These are phyloP conservation scores for Naganishia friedmannii DNA, from an alignment of 768 basidiomycete species.

Conservation along the genomic window DNA sequence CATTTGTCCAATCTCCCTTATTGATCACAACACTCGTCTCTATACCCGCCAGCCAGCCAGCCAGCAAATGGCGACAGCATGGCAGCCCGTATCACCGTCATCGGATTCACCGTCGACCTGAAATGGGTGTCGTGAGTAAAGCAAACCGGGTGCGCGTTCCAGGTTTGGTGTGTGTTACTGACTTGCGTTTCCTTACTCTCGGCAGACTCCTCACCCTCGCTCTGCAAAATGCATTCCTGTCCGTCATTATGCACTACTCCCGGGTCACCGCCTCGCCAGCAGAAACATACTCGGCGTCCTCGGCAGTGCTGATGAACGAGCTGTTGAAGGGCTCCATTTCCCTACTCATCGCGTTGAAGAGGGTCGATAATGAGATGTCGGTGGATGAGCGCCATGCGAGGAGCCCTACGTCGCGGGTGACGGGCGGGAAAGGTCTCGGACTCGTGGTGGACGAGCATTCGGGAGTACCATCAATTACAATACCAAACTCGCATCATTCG, in stretches of 20 bases:
- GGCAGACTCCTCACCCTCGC: slow-evolving; percentile 59
- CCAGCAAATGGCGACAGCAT: slow-evolving; percentile 15
- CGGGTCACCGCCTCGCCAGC: slow-evolving; percentile 74
- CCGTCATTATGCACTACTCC: slow-evolving; percentile 96
- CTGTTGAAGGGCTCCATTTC: slow-evolving; percentile 88
- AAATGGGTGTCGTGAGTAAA: slow-evolving; percentile 25
- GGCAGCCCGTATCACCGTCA: slow-evolving; percentile 10
- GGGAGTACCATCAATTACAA: not conserved
- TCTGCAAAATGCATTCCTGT: slow-evolving; percentile 83
- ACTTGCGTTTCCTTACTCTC: not conserved
- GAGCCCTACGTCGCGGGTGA: slow-evolving; percentile 16
- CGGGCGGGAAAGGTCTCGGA: slow-evolving; percentile 18
- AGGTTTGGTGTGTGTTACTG: not conserved
- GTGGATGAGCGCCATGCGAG: slow-evolving; percentile 13
- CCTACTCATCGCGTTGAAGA: slow-evolving; percentile 70
- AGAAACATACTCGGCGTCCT: slow-evolving; percentile 82
- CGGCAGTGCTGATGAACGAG: slow-evolving; percentile 91
- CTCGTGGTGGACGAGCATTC: slow-evolving; percentile 34
- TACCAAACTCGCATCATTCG: not conserved
- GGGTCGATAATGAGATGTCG: slow-evolving; percentile 55
- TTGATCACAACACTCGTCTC: not conserved
- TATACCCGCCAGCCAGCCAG: not conserved
- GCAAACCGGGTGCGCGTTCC: not conserved
- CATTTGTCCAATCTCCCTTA: too few species aligned
- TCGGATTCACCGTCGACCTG: slow-evolving; percentile 11